Evolutionary conservation across 2,329 filamentous ascomycete genomes (phyloP).

Genomic region (Fusarium sp.): DNA sequence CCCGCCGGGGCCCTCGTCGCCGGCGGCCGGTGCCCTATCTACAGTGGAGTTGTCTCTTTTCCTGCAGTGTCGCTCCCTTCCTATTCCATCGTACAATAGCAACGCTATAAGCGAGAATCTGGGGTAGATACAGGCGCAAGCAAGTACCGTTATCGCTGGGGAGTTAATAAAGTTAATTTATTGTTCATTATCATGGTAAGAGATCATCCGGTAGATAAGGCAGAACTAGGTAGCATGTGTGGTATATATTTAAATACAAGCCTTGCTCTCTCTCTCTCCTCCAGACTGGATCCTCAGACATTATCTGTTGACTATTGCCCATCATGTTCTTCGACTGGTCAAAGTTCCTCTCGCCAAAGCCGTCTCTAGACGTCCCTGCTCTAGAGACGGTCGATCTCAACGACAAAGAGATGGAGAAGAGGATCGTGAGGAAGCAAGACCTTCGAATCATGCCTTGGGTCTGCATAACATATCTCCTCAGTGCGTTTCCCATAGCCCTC

Average conservation of each 20-base stretch:
- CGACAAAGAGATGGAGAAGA: slow-evolving; percentile 47
- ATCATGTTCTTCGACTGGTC: slow-evolving; percentile 36
- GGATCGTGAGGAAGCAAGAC: slow-evolving; percentile 47
- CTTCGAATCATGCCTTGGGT: slow-evolving; percentile 47
- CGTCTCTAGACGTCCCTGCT: slow-evolving; percentile 47
- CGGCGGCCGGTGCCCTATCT: slow-evolving; percentile 25
- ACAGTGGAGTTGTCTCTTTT: slow-evolving; percentile 6
- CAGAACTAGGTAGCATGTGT: neutral
- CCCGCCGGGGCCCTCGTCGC: slow-evolving; percentile 22
- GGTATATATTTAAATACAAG: slow-evolving; percentile 13
- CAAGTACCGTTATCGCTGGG: slow-evolving; percentile 28
- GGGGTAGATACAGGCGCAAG: slow-evolving; percentile 13
- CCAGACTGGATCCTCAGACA: neutral
- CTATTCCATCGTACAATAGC: neutral
- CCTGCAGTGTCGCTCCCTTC: neutral
- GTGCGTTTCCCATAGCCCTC: slow-evolving; percentile 7
- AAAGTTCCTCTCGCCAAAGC: slow-evolving; percentile 33
- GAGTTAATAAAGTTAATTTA: neutral
- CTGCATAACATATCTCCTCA: slow-evolving; percentile 46
- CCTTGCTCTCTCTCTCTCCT: too few species aligned
- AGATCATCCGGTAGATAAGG: neutral
- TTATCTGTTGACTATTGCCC: neutral
- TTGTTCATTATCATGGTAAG: slow-evolving; percentile 15
- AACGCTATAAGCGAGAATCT: slow-evolving; percentile 20
- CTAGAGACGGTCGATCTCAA: slow-evolving; percentile 48